Evolutionary conservation across 140 eudicot species (phyloP), one percentile per base, ranked within the genome.

Genomic region (Flaveria floridana): DNA sequence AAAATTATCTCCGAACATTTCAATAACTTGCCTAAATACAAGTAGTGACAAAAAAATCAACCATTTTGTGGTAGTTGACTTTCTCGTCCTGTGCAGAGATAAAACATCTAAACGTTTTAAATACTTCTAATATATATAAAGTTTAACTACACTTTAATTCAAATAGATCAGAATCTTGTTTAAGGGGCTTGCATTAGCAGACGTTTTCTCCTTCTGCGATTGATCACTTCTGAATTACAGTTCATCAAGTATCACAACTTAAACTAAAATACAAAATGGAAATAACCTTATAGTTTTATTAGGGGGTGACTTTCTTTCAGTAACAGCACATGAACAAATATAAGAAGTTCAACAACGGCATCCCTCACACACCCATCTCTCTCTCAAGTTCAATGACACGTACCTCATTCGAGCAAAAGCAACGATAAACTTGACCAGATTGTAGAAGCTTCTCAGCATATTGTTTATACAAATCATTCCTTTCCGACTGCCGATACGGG

Each of bases 401-500:
- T 74, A 88, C 98, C 92, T 92, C 89, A 59, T 65, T 88, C 8
- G 98, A 90, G 86, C 98, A 93, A 77, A 93, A 93, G 86, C 98
- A 93, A n/a, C 88, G 89, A 77, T 93, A 93, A 69, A 81, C 98
- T 61, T 90, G 88, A 69, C 97, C 96, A 39, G 93, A 86, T 8
- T 86, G 79, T 13, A 93, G 69, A 67, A 93, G 96, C 68, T 85
- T 90, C 30, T 88, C 87, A 7, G 96, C 97, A 84, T 85, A 80
- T 70, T 93, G 82, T 75, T 86, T 90, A 84, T 93, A 93, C 56
- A 90, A 79, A 15, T 72, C 84, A 81, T 90, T 89, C 75, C 98
- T 88, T 83, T 93, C 96, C 2, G 97, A 90, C 65, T 93, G 98
- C 75, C 97, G 77, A 70, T 93, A 93, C 6, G 97, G 98, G 58